Conservation (phyloP, 306 rosid genomes). For the Ammopiptanthus mongolicus region DNA sequence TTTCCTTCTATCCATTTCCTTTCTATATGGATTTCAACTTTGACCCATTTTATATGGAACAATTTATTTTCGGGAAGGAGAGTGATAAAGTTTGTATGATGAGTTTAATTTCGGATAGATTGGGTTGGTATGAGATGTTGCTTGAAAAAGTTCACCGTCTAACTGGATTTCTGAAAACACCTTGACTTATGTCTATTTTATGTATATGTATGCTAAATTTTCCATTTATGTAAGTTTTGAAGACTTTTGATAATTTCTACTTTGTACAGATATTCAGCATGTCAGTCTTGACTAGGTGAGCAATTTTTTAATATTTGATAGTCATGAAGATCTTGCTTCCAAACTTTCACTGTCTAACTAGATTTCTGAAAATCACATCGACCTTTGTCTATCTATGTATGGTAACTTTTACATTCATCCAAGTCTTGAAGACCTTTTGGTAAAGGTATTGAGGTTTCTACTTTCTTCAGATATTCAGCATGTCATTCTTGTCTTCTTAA, state of each 20-base stretch:
- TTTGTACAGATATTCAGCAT: not conserved
- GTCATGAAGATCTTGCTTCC: not conserved
- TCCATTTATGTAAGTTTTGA: not conserved
- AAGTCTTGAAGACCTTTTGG: not conserved
- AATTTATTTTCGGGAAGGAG: not conserved
- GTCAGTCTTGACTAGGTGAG: not conserved
- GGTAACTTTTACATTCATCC: not conserved
- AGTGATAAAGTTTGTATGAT: not conserved
- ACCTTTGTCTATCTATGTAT: not conserved
- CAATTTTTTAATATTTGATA: not conserved
- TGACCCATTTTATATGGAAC: not conserved
- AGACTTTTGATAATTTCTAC: not conserved
- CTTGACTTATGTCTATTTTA: not conserved
- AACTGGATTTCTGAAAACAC: not conserved
- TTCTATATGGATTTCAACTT: not conserved
- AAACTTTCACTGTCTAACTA: not conserved
- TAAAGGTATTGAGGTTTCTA: not conserved
- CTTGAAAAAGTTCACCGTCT: not conserved
- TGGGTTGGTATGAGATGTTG: not conserved
- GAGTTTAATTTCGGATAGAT: not conserved
- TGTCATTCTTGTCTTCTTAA: not conserved
- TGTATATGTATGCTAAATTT: not conserved
- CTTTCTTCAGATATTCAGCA: not conserved
- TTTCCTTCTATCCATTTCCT: not conserved
- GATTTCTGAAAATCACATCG: not conserved